These are phyloP conservation scores for Melanopsichium pennsylvanicum DNA, from an alignment of 1,284 basidiomycete genomes.

Conservation along the genomic window DNA sequence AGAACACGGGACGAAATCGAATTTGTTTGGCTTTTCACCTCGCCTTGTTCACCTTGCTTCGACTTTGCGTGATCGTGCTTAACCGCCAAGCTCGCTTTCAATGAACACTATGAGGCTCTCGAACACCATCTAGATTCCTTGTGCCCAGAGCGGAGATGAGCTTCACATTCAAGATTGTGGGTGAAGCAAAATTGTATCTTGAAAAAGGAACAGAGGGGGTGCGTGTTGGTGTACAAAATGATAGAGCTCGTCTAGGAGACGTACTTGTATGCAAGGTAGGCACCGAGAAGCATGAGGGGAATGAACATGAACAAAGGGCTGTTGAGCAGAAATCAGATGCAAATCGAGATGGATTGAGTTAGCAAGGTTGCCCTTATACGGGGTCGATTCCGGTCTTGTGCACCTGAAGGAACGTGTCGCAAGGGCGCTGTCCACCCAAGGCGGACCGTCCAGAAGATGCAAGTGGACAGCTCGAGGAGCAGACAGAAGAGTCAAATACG, in stretches of 20 bases:
- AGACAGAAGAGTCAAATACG: conserved; percentile 23
- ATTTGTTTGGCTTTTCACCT: neutral
- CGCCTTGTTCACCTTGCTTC: too few species aligned
- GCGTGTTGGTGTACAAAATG: conserved; percentile 8
- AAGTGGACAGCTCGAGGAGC: too few species aligned
- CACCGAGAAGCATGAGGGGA: conserved; percentile 49
- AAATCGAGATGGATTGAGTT: neutral
- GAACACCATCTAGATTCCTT: too few species aligned
- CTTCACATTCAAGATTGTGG: neutral
- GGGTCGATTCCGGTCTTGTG: too few species aligned
- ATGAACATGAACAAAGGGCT: conserved; percentile 62
- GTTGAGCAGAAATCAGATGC: neutral
- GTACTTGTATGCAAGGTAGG: conserved; percentile 56
- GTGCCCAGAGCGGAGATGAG: too few species aligned
- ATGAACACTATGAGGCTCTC: too few species aligned
- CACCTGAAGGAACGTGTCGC: too few species aligned
- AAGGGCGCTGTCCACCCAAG: too few species aligned
- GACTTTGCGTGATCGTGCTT: too few species aligned
- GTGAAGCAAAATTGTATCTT: conserved; percentile 5
- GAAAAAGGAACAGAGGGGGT: neutral
- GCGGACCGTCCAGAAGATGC: too few species aligned
- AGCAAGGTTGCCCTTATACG: too few species aligned
- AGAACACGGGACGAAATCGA: conserved; percentile 6
- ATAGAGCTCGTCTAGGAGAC: conserved; percentile 22
- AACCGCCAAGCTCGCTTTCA: too few species aligned